A percentile compares a stretch with the other conserved stretches of the same genome.
These are phyloP conservation scores for Sclerotinia spermophila DNA, from an alignment of 2,329 filamentous ascomycete species.

Conservation along the genomic window DNA sequence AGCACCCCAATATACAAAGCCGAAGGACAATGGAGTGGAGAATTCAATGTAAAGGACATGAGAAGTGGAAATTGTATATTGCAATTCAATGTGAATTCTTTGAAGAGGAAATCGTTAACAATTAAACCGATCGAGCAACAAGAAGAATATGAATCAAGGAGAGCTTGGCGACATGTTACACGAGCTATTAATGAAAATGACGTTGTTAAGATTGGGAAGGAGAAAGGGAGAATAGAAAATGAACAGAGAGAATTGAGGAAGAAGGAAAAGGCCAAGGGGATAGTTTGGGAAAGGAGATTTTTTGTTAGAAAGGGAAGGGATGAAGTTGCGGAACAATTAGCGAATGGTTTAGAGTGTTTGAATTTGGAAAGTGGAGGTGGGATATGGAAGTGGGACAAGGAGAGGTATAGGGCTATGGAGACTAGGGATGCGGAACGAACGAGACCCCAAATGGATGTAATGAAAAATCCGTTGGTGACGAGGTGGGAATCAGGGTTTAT, in stretches of 20 bases:
- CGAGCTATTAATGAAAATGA: conserved; percentile 75
- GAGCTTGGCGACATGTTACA: conserved; percentile 83
- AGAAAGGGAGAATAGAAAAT: conserved; percentile 88
- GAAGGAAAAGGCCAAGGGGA: conserved; percentile 67
- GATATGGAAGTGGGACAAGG: conserved; percentile 34
- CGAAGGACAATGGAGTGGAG: conserved; percentile 85
- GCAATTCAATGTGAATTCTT: conserved; percentile 54
- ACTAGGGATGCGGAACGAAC: conserved; percentile 20
- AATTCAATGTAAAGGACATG: conserved; percentile 71
- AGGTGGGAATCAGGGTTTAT: conserved; percentile 32
- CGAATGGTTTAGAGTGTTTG: conserved; percentile 23
- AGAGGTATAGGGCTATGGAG: conserved; percentile 27
- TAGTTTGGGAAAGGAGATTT: conserved; percentile 77
- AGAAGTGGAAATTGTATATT: conserved; percentile 52
- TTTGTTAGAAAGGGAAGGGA: conserved; percentile 56
- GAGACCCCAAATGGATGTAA: conserved; percentile 13
- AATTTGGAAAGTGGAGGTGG: conserved; percentile 33
- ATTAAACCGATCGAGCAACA: conserved; percentile 73
- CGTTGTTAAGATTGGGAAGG: conserved; percentile 71
- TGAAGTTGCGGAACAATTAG: conserved; percentile 42
- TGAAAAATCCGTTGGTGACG: conserved; percentile 28
- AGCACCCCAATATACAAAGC: conserved; percentile 74
- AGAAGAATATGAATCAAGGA: conserved; percentile 79
- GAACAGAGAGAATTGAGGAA: conserved; percentile 75
- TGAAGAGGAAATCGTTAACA: conserved; percentile 60